Evolutionary conservation across 2,329 filamentous ascomycete genomes (phyloP), one percentile per base, ranked within the genome.

Genomic region (Coleophoma eucalyptorum): DNA sequence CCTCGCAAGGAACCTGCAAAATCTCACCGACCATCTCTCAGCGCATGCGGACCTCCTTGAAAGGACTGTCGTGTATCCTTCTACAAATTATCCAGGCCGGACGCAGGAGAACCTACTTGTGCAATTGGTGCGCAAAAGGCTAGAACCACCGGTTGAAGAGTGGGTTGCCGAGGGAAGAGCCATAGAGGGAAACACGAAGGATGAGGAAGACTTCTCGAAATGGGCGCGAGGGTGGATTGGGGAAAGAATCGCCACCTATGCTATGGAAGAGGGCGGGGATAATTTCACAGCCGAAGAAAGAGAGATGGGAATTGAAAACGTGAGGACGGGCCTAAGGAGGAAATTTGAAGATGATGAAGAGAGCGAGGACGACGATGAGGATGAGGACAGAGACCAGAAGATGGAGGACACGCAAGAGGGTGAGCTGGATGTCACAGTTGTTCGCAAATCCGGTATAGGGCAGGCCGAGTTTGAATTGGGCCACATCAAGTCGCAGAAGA

Each of bases 61-160:
- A 50, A 81, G 83, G 49, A 77, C 90, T 47, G 86, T 88, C 56
- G 80, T 89, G 19, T 90, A 89, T 64, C 90, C 90, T 0, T 83
- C 85, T 12, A 87, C 89, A 2, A 84, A 84, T 66, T 94, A 81
- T 69, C 90, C 83, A 4, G 86, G 82, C 35, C 84, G 79, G 59
- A 85, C 79, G 5, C 83, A 89, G 52, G 82, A 87, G 66, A 71
- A 68, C 45, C 75, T 89, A 4, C 76, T 93, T 1, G 76, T 80
- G 21, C 81, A 86, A 60, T 75, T 96, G 2, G 74, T 95, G 32
- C 85, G 90, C 37, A 95, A 94, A 70, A 94, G 94, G 66, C 78
- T 91, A 45, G 90, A 94, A 58, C 89, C 89, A 0, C 77, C 81
- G 20, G 84, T 91, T 16, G 88, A 92, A 64, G 82, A 84, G 50